phyloP scores from a whole-genome alignment of 257 asterid species.

The Primulina huaijiensis region DNA sequence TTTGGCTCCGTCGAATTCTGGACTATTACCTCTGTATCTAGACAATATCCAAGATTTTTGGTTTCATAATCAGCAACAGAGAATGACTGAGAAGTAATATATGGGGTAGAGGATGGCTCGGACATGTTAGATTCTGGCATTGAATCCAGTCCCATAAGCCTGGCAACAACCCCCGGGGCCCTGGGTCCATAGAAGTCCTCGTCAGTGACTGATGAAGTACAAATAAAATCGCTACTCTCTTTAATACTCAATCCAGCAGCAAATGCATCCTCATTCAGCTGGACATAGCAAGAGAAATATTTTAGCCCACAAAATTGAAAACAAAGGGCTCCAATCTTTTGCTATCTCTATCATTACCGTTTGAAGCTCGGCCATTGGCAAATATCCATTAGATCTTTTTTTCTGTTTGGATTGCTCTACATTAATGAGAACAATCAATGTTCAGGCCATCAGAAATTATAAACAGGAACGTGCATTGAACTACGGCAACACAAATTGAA shows the following conservation, averaged over 20 bases:
- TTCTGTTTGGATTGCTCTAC: conserved; percentile 82
- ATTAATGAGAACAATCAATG: conserved; percentile 20
- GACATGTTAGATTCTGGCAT: conserved; percentile 55
- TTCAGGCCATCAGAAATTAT: conserved; percentile 6
- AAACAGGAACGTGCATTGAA: background rate
- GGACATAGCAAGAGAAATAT: background rate
- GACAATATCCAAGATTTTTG: conserved; percentile 29
- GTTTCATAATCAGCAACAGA: conserved; percentile 37
- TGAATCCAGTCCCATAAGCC: conserved; percentile 93
- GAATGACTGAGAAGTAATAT: conserved; percentile 50
- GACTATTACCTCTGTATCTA: conserved; percentile 34
- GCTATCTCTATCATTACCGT: conserved; percentile 37
- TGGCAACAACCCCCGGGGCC: conserved; percentile 84
- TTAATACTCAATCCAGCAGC: conserved; percentile 47
- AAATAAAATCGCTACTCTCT: conserved; percentile 71
- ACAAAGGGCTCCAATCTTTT: background rate
- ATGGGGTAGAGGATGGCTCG: conserved; percentile 58
- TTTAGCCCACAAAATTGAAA: conserved; percentile 14
- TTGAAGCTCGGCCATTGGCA: conserved; percentile 55
- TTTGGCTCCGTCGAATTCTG: conserved; percentile 30
- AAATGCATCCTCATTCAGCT: conserved; percentile 66
- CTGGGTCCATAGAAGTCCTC: conserved; percentile 56
- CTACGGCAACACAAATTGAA: background rate
- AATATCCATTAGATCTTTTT: conserved; percentile 64
- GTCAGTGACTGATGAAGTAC: conserved; percentile 72